These are phyloP conservation scores for Ceratocystis colombiana DNA, from an alignment of 2,329 filamentous ascomycete species.

Conservation along the genomic window DNA sequence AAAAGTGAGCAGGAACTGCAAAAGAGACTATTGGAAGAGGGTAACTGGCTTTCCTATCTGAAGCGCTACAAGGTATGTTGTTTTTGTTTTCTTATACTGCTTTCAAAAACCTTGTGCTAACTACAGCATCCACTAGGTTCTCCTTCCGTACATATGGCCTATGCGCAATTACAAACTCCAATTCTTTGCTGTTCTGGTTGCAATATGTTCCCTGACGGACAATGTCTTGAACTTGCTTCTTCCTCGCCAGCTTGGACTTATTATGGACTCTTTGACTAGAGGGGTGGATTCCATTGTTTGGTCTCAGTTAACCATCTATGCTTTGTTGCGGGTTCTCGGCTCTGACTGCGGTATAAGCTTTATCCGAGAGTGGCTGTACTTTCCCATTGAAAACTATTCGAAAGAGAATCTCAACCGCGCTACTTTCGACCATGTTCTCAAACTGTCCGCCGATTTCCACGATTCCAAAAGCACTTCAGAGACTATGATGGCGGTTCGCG, in stretches of 20 bases:
- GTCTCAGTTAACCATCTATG: conserved; percentile 44
- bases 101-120: not conserved
- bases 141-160: conserved; percentile 73
- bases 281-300: conserved; percentile 41
- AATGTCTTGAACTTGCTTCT: conserved; percentile 67
- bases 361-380: conserved; percentile 46
- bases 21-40: conserved; percentile 61
- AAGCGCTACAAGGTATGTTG: conserved; percentile 54
- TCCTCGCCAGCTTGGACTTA: conserved; percentile 70
- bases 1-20: conserved; percentile 42
- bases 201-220: conserved; percentile 55
- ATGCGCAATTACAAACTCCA: conserved; percentile 56
- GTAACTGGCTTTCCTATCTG: conserved; percentile 66
- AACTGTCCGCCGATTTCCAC: conserved; percentile 52
- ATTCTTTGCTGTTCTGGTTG: conserved; percentile 55
- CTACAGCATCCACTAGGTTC: conserved; percentile 40
- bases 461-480: conserved; percentile 51
- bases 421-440: conserved; percentile 50
- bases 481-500: conserved; percentile 47
- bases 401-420: conserved; percentile 44
- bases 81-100: conserved; percentile 3
- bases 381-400: conserved; percentile 49
- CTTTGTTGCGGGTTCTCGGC: conserved; percentile 41
- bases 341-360: conserved; percentile 48
- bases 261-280: conserved; percentile 58